Percentiles rank a stretch among this genome's conserved stretches.
Evolutionary conservation across 2,329 filamentous ascomycete species (phyloP).

Genomic region (Hypoxylon sp.): DNA sequence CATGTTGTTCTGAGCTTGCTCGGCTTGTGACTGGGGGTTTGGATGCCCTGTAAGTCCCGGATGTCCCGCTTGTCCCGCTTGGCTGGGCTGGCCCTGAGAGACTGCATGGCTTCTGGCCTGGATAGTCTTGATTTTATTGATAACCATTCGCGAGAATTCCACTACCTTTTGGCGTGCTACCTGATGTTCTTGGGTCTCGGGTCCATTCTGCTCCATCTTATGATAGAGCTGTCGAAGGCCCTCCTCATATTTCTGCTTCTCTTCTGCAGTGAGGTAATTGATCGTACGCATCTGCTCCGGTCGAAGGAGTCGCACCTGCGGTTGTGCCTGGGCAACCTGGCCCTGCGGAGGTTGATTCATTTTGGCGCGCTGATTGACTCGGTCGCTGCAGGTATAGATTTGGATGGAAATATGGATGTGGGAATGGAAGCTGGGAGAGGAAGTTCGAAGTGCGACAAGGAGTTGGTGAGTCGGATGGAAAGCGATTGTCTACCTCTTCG

Average conservation of each 20-base stretch:
- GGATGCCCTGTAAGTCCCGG: slow-evolving; percentile 2
- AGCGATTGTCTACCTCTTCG: no score
- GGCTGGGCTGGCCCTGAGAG: slow-evolving; percentile 38
- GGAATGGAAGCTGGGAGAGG: no score
- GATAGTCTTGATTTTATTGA: slow-evolving; percentile 60
- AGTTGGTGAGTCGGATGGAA: no score
- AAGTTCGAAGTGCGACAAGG: no score
- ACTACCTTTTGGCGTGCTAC: slow-evolving; percentile 69
- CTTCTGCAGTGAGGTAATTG: slow-evolving; percentile 64
- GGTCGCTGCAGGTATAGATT: neutral
- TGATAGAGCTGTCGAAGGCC: slow-evolving; percentile 67
- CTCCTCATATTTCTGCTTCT: slow-evolving; percentile 70
- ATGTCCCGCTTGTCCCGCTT: slow-evolving; percentile 11
- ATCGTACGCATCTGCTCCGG: slow-evolving; percentile 67
- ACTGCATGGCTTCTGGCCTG: slow-evolving; percentile 51
- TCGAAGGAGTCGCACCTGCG: slow-evolving; percentile 51
- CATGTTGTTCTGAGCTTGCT: slow-evolving; percentile 44
- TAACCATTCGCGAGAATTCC: slow-evolving; percentile 71
- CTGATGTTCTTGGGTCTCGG: slow-evolving; percentile 62
- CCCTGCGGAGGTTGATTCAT: slow-evolving; percentile 46
- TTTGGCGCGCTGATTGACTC: neutral
- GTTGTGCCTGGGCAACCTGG: slow-evolving; percentile 41
- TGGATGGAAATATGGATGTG: neutral
- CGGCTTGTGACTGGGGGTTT: slow-evolving; percentile 31
- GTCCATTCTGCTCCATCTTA: slow-evolving; percentile 62